Conservation (phyloP, 495 filamentous ascomycete species). For the Cercophora newfieldiana region DNA sequence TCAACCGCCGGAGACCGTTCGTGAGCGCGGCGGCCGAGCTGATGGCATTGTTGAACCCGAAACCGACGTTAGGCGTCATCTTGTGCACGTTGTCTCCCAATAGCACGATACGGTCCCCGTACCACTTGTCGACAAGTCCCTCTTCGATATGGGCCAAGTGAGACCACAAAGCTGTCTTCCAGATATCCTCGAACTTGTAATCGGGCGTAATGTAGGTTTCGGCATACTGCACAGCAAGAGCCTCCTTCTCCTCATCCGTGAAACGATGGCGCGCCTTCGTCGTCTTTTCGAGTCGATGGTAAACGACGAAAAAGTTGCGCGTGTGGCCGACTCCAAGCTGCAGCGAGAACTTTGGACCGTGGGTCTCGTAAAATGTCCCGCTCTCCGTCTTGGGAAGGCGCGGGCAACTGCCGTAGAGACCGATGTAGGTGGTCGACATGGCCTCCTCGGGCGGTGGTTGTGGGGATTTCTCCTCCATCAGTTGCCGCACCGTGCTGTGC, state of each 20-base stretch:
- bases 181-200: background rate
- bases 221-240: background rate
- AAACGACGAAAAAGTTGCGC: background rate
- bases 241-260: background rate
- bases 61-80: slow-evolving; percentile 9
- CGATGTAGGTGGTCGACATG: slow-evolving; percentile 1
- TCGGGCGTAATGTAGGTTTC: background rate
- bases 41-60: slow-evolving; percentile 8
- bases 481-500: slow-evolving; percentile 44
- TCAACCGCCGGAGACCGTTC: background rate
- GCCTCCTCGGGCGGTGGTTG: background rate
- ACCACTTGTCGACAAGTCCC: background rate
- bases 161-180: background rate
- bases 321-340: background rate
- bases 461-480: slow-evolving; percentile 28
- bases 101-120: slow-evolving; percentile 5
- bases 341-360: background rate
- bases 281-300: background rate
- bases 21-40: background rate
- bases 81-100: slow-evolving; percentile 9
- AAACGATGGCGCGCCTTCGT: background rate
- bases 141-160: slow-evolving; percentile 11
- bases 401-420: slow-evolving; percentile 3
- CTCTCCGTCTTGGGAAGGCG: background rate
- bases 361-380: slow-evolving; percentile 5